A percentile compares a stretch with the other conserved stretches of the same genome.
Evolutionary conservation across 2,329 filamentous ascomycete species (phyloP).

Genomic region (Colletotrichum phormii): DNA sequence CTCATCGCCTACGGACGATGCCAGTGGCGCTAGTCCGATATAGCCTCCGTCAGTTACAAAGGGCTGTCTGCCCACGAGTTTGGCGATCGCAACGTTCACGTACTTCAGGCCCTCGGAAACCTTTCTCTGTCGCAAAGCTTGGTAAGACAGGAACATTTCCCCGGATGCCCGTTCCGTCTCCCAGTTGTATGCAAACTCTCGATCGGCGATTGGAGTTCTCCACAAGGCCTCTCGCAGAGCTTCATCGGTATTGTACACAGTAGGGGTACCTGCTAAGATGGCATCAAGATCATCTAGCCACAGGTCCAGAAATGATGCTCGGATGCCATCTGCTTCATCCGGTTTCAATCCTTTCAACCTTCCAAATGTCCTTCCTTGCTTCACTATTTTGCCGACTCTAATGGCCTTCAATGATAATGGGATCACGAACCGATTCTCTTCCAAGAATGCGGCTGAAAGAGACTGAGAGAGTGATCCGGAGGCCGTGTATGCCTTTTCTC

Average conservation of each 20-base stretch:
- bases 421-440: no score
- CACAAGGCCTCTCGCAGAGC: background rate
- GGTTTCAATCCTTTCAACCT: background rate
- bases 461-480: background rate
- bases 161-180: background rate
- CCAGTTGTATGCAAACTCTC: conserved; percentile 14
- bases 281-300: background rate
- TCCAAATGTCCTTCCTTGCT: background rate
- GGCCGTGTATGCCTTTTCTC: background rate
- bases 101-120: conserved; percentile 4
- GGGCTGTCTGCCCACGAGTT: background rate
- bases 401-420: background rate
- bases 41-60: background rate
- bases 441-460: background rate
- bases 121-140: background rate
- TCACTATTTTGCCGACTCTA: background rate
- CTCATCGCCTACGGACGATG: background rate
- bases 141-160: conserved; percentile 1
- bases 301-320: background rate
- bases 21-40: background rate
- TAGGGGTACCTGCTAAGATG: background rate
- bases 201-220: conserved; percentile 7
- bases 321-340: background rate
- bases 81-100: conserved; percentile 1
- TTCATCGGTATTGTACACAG: background rate